These are phyloP conservation scores for Mycoemilia scoparia DNA, from an alignment of 192 early-diverging fungal genomes.

Conservation along the genomic window DNA sequence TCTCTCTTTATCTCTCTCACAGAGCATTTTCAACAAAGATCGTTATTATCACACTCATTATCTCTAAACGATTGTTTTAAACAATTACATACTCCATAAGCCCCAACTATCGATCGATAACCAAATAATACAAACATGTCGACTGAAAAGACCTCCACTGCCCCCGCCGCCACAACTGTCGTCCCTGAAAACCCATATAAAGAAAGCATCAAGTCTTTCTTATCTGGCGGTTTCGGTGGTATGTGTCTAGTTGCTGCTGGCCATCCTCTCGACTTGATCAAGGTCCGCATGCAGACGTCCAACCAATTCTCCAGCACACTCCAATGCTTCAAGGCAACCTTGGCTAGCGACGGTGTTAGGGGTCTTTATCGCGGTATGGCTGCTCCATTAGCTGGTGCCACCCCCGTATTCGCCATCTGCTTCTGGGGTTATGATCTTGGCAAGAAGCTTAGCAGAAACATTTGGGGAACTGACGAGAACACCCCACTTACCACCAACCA, in stretches of 20 bases:
- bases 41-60: too few species aligned
- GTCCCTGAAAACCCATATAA: too few species aligned
- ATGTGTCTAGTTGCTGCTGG: constrained; percentile 54
- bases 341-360: constrained; percentile 74
- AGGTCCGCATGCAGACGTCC: constrained; percentile 90
- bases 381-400: constrained; percentile 80
- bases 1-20: too few species aligned
- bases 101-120: too few species aligned
- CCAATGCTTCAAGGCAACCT: constrained; percentile 82
- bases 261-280: constrained; percentile 77
- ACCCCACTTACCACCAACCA: constrained; percentile 42
- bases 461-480: constrained; percentile 10
- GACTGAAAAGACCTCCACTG: too few species aligned
- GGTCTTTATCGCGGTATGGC: constrained; percentile 94
- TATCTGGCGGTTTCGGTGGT: constrained; percentile 85
- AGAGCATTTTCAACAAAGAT: too few species aligned
- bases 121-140: too few species aligned
- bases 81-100: too few species aligned
- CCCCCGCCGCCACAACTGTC: too few species aligned
- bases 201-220: constrained; percentile 72
- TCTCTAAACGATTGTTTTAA: too few species aligned
- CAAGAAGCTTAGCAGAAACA: constrained; percentile 28
- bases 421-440: constrained; percentile 60
- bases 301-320: constrained; percentile 67
- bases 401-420: constrained; percentile 87